Conservation (phyloP, 352 stramenopile species). For the Globisporangium rhizosaccharum region DNA sequence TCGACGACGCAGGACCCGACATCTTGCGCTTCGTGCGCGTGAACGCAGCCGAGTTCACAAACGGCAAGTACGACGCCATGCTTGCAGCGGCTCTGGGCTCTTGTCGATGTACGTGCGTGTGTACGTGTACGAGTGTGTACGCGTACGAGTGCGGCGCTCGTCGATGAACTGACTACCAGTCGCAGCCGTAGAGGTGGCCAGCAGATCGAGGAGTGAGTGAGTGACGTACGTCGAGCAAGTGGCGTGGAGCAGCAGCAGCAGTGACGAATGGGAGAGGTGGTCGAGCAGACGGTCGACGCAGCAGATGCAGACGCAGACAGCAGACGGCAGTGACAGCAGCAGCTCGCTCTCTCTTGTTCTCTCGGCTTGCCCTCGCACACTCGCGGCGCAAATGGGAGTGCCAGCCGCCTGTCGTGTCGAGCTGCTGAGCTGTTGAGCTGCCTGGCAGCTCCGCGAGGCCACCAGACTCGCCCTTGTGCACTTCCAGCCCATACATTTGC, state of each 20-base stretch:
- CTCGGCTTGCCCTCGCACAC: not conserved
- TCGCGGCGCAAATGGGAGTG: too few relatives aligned
- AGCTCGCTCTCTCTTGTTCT: not conserved
- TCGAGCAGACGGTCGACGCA: not conserved
- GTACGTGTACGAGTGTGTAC: not conserved
- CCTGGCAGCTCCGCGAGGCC: too few relatives aligned
- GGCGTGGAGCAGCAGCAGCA: not conserved
- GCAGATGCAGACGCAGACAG: not conserved
- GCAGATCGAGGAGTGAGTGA: not conserved
- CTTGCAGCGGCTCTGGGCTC: not conserved
- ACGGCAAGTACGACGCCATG: slow-evolving; percentile 22
- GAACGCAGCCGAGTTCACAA: slow-evolving; percentile 13
- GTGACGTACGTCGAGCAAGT: not conserved
- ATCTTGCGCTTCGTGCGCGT: slow-evolving; percentile 55
- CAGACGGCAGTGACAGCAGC: not conserved
- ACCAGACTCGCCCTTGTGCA: not conserved
- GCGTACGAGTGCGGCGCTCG: not conserved
- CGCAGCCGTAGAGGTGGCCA: not conserved
- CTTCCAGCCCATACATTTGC: slow-evolving; percentile 4
- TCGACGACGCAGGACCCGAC: slow-evolving; percentile 36
- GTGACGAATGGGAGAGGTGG: not conserved
- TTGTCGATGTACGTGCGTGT: not conserved
- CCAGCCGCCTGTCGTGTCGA: not conserved
- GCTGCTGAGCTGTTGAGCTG: not conserved
- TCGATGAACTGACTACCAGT: not conserved